Evolutionary conservation across 805 yeast genomes (phyloP).

Genomic region (Vanderwaltozyma verrucispora): DNA sequence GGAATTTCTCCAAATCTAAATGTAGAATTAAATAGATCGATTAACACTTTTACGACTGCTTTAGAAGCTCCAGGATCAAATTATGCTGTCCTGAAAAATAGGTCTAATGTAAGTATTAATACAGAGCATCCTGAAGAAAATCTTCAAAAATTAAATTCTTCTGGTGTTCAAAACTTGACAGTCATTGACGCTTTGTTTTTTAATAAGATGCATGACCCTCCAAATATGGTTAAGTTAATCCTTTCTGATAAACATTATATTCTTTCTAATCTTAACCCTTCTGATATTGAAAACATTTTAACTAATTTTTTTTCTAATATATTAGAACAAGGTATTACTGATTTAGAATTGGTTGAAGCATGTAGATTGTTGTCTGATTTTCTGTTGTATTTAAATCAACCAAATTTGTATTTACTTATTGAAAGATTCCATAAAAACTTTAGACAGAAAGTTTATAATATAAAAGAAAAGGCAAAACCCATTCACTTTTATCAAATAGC

Average conservation of each 20-base stretch:
- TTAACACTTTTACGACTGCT: slow-evolving; percentile 18
- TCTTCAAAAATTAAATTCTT: not conserved
- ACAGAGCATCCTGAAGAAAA: not conserved
- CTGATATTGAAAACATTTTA: slow-evolving; percentile 4
- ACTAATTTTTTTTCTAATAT: slow-evolving; percentile 13
- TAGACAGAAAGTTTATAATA: slow-evolving; percentile 15
- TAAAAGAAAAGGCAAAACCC: slow-evolving; percentile 20
- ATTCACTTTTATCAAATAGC: slow-evolving; percentile 26
- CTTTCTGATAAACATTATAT: slow-evolving; percentile 9
- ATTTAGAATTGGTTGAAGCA: slow-evolving; percentile 15
- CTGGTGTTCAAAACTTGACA: not conserved
- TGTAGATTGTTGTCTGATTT: slow-evolving; percentile 13
- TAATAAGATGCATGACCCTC: slow-evolving; percentile 7
- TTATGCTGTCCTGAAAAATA: slow-evolving; percentile 8
- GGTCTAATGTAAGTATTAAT: not conserved
- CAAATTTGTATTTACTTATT: slow-evolving; percentile 11
- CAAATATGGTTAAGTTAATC: slow-evolving; percentile 11
- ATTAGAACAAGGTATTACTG: slow-evolving; percentile 18
- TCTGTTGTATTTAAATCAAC: slow-evolving; percentile 12
- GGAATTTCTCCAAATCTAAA: not conserved
- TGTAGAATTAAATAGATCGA: slow-evolving; percentile 8
- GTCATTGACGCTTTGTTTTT: slow-evolving; percentile 9
- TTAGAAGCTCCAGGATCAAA: slow-evolving; percentile 18
- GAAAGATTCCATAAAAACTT: slow-evolving; percentile 20
- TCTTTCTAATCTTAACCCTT: slow-evolving; percentile 13